phyloP scores from a whole-genome alignment of 2,329 filamentous ascomycete species.

The Escovopsis sp. region DNA sequence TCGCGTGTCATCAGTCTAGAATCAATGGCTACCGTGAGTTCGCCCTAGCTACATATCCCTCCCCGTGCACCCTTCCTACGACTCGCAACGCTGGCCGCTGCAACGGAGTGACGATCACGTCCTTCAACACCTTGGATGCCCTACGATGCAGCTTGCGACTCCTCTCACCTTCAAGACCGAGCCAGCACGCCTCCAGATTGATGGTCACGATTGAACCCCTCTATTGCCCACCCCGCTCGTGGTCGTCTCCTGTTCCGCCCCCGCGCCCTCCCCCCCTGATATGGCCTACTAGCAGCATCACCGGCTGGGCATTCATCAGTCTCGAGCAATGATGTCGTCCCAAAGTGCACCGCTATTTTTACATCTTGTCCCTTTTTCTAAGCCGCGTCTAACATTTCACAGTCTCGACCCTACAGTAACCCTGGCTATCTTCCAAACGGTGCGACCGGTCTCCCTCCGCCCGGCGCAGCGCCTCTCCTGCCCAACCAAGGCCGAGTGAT shows the following conservation, averaged over 20 bases:
- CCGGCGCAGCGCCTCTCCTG: constrained; percentile 48
- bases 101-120: not conserved
- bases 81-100: not conserved
- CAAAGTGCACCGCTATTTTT: not conserved
- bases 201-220: not conserved
- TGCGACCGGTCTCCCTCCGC: constrained; percentile 35
- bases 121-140: not conserved
- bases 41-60: constrained; percentile 6
- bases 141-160: not conserved
- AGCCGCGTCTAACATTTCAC: constrained; percentile 8
- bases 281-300: not conserved
- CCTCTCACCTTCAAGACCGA: not conserved
- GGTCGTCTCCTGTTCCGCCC: not conserved
- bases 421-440: constrained; percentile 50
- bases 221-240: not conserved
- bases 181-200: not conserved
- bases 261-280: not conserved
- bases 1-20: constrained; percentile 19
- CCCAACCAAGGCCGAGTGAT: constrained; percentile 54
- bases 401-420: constrained; percentile 33
- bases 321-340: not conserved
- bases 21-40: constrained; percentile 31
- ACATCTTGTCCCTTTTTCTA: not conserved
- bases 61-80: not conserved
- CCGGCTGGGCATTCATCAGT: not conserved